Evolutionary conservation across 2,329 filamentous ascomycete genomes (phyloP), one percentile per base, ranked within the genome.

Genomic region (Zymoseptoria passerinii): DNA sequence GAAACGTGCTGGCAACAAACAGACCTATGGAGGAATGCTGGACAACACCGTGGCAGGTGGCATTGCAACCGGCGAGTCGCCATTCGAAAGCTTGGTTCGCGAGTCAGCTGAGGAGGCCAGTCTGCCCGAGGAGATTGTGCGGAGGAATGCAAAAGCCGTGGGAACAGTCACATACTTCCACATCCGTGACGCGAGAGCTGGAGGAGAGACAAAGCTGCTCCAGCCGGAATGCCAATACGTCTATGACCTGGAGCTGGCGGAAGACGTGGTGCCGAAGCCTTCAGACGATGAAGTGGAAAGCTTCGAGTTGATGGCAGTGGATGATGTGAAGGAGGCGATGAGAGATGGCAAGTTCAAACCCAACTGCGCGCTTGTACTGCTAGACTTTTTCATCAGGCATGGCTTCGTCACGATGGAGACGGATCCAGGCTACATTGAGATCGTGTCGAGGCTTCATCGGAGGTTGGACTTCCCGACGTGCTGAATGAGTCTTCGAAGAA

Each of bases 1-100:
- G 3, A 82, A 86, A 51, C 81, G 94, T 8, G 83, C 91, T 10
- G 79, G 78, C 54, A 82, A 78, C 59, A 99, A 97, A 78, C 84
- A 89, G 65, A 96, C 91, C 0, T 99, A 92, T 70, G 87, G 88
- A 0, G 82, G 88, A n/a, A 92, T 96, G 79, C 79, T 99, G 64
- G 94, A 99, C 74, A 99, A 97, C 73, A 91, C 91, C 1, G 94
- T 95, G 6, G 94, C 92, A 0, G 89, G 89, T 2, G 89, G 90
- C 0, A 85, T 97, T 65, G 85, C 87, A 71, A 89, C 89, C 0
- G 88, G 86, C 13, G 92, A 96, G 72, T 80, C 80, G 20, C 88
- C 89, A 0, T 87, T 91, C 53, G 90, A 92, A 70, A 90, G 88
- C 71, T 76, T 96, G 55, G 81, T 96, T 19, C 84, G 92, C 56